These are phyloP conservation scores for Chernovozyma aurita DNA, from an alignment of 1,139 yeast genomes.

Conservation along the genomic window DNA sequence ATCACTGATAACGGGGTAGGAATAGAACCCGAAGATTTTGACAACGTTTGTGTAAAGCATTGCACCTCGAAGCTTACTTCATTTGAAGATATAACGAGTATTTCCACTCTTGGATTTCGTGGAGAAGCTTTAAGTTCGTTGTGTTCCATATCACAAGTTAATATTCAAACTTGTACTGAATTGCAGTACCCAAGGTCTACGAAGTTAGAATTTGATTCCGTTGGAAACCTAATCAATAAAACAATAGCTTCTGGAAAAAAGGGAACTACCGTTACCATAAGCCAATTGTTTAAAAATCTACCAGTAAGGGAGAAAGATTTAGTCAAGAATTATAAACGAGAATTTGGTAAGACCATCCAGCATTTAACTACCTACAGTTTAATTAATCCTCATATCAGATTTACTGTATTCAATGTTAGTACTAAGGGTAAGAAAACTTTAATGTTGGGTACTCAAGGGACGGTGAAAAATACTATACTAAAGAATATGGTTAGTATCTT, in stretches of 20 bases:
- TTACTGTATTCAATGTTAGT: conserved; percentile 50
- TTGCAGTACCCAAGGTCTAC: conserved; percentile 53
- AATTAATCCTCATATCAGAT: conserved; percentile 51
- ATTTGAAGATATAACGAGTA: conserved; percentile 53
- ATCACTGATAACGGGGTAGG: conserved; percentile 80
- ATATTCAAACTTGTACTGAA: conserved; percentile 52
- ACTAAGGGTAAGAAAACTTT: conserved; percentile 42
- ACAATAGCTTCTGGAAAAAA: conserved; percentile 45
- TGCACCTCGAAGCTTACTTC: conserved; percentile 71
- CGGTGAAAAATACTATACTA: conserved; percentile 20
- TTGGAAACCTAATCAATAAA: conserved; percentile 45
- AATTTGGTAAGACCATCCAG: conserved; percentile 61
- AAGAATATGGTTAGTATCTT: conserved; percentile 64
- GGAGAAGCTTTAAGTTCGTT: conserved; percentile 83
- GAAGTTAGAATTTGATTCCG: conserved; percentile 44
- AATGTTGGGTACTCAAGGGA: conserved; percentile 50
- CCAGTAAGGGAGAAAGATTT: conserved; percentile 78
- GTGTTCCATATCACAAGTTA: conserved; percentile 55
- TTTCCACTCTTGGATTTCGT: conserved; percentile 69
- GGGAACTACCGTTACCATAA: conserved; percentile 57
- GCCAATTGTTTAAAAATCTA: conserved; percentile 53
- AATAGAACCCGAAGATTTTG: conserved; percentile 55
- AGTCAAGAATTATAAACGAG: conserved; percentile 61
- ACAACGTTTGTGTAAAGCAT: conserved; percentile 60
- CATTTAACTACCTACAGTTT: conserved; percentile 68